phyloP scores from a whole-genome alignment of 495 filamentous ascomycete species.

The Penicillium subrubescens region DNA sequence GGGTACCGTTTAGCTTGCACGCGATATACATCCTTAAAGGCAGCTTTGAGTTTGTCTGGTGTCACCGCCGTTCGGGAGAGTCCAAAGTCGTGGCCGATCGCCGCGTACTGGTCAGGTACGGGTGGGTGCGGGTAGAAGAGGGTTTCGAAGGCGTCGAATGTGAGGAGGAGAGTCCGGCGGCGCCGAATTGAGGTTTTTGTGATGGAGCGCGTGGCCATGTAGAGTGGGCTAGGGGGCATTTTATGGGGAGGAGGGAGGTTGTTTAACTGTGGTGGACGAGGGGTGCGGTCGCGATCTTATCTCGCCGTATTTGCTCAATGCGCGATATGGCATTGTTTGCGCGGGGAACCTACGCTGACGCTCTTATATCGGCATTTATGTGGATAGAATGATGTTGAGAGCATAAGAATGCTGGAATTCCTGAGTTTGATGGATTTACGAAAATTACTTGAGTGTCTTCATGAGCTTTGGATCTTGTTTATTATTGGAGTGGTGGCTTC shows the following conservation, averaged over 20 bases:
- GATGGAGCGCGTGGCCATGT: neutral
- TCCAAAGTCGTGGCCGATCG: constrained; percentile 60
- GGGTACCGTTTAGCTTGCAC: constrained; percentile 52
- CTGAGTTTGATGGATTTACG: no score
- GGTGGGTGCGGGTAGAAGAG: constrained; percentile 65
- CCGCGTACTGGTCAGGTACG: constrained; percentile 63
- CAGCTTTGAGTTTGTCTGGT: constrained; percentile 29
- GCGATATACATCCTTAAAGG: constrained; percentile 55
- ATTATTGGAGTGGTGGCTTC: no score
- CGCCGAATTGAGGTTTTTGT: neutral
- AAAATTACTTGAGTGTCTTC: no score
- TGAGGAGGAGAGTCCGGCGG: constrained; percentile 58
- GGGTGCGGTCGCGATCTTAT: constrained; percentile 8
- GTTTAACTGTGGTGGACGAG: neutral
- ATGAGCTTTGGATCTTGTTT: no score
- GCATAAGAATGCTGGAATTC: no score
- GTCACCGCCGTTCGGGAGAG: constrained; percentile 40
- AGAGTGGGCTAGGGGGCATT: constrained; percentile 9
- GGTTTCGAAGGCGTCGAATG: constrained; percentile 79
- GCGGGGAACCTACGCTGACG: no score
- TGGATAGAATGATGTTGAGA: no score
- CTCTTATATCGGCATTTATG: no score
- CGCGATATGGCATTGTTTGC: neutral
- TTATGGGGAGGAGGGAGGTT: neutral
- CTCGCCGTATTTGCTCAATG: neutral